Evolutionary conservation across 495 filamentous ascomycete genomes (phyloP).

Genomic region (Annulohypoxylon moriforme): DNA sequence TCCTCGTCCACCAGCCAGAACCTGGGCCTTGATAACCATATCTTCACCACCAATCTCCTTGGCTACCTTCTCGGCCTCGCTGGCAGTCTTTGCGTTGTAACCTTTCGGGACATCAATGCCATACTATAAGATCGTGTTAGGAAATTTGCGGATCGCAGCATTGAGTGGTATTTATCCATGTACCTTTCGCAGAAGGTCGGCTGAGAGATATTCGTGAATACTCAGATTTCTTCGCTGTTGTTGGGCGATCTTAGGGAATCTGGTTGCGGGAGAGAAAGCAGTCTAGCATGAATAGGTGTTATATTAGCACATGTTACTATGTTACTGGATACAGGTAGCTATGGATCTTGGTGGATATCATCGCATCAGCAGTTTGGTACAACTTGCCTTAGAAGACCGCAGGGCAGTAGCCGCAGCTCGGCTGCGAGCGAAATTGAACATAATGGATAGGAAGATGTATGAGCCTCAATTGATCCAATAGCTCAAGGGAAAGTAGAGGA

Average conservation of each 20-base stretch:
- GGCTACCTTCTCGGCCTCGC: slow-evolving; percentile 91
- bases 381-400: slow-evolving; percentile 59
- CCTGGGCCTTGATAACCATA: slow-evolving; percentile 99
- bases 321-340: neutral
- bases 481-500: slow-evolving; percentile 31
- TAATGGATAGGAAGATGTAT: slow-evolving; percentile 34
- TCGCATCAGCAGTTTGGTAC: slow-evolving; percentile 13
- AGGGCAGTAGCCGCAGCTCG: slow-evolving; percentile 61
- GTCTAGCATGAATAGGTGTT: slow-evolving; percentile 16
- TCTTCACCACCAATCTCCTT: slow-evolving; percentile 92
- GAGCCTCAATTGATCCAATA: slow-evolving; percentile 36
- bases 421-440: slow-evolving; percentile 63
- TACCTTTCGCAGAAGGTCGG: slow-evolving; percentile 87
- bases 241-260: slow-evolving; percentile 59
- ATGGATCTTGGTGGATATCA: slow-evolving; percentile 1
- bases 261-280: slow-evolving; percentile 55
- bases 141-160: slow-evolving; percentile 28
- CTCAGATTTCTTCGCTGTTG: slow-evolving; percentile 86
- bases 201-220: slow-evolving; percentile 97
- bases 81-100: slow-evolving; percentile 79
- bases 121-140: slow-evolving; percentile 70
- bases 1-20: slow-evolving; percentile 95
- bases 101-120: slow-evolving; percentile 92
- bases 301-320: slow-evolving; percentile 24
- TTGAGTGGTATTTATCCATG: slow-evolving; percentile 45